Evolutionary conservation across 2,329 filamentous ascomycete species (phyloP).

Genomic region (Cercospora sp.): DNA sequence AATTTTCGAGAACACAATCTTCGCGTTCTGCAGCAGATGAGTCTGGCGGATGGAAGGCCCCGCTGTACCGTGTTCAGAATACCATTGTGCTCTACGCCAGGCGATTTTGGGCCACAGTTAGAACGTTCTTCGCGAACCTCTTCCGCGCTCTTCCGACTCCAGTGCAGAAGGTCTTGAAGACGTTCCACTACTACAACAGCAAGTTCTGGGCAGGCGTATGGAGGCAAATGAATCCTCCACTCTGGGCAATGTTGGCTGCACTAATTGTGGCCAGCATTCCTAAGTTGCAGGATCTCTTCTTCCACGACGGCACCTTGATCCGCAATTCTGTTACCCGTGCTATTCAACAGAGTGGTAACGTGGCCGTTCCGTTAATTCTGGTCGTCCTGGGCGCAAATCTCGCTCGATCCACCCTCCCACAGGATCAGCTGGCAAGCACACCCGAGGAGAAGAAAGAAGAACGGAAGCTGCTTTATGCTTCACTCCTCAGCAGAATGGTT

Average conservation of each 20-base stretch:
- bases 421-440: conserved; percentile 62
- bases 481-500: conserved; percentile 85
- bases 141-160: conserved; percentile 55
- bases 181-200: conserved; percentile 43
- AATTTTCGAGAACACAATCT: conserved; percentile 34
- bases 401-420: conserved; percentile 81
- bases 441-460: conserved; percentile 68
- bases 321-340: conserved; percentile 91
- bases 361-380: conserved; percentile 91
- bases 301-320: conserved; percentile 82
- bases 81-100: conserved; percentile 27
- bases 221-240: conserved; percentile 97
- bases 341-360: conserved; percentile 78
- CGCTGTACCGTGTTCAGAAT: conserved; percentile 27
- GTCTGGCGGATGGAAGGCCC: conserved; percentile 29
- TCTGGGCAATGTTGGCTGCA: conserved; percentile 95
- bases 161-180: conserved; percentile 53
- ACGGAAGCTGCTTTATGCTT: conserved; percentile 79
- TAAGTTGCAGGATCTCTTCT: conserved; percentile 78
- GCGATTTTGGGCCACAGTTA: conserved; percentile 33
- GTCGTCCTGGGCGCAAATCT: conserved; percentile 95
- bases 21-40: conserved; percentile 13
- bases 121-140: conserved; percentile 38
- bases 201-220: conserved; percentile 68
- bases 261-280: conserved; percentile 89